Base-by-base conservation (phyloP, 306 rosid genomes). In the Purshia tridentata region DNA sequence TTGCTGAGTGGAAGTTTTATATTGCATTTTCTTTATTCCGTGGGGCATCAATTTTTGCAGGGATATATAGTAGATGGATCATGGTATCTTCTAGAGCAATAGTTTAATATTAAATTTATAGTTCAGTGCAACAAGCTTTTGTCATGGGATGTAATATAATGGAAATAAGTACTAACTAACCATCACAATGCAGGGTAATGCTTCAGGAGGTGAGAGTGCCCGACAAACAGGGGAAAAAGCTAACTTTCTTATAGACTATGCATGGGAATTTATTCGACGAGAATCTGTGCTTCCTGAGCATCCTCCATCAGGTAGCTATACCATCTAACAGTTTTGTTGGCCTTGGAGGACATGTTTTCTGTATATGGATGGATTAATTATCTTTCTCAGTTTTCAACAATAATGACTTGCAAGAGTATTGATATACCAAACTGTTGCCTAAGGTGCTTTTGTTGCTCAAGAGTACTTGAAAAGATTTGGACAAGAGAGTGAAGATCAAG, bases 151-250 rank as follows among this genome's bases (percentile, higher is more conserved):
- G 20, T 54, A 20, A 9, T 35, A 11, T 46, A 23, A 42, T 13
- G 73, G 47, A 80, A 68, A 45, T 69, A 56, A 78, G 61, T 52
- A 58, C 52, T 56, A 58, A 51, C 63, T 79, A 60, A 67, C 53
- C 70, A 45, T 83, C 67, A 53, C 78, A 79, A 84, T 78, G 81
- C 69, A 94, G 99, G 99, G 99, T 71, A 94, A 89, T 84, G 96
- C 99, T 68, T 88, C 97, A 6, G 97, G 88, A 55, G 99, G 99
- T 78, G 90, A 91, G 77, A 88, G 87, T 69, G 99, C 99, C 75
- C 81, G 76, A 69, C 45, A 77, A 72, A 42, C 96, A n/a, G 96
- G 74, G 72, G 78, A 75, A 52, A 74, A 77, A 64, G 90, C 90
- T 48, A 79, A 91, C 79, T 84, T 86, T 47, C 68, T 90, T 22